Evolutionary conservation across 116 monocot genomes (phyloP), one percentile per base, ranked within the genome.

Genomic region (Cymodocea nodosa): DNA sequence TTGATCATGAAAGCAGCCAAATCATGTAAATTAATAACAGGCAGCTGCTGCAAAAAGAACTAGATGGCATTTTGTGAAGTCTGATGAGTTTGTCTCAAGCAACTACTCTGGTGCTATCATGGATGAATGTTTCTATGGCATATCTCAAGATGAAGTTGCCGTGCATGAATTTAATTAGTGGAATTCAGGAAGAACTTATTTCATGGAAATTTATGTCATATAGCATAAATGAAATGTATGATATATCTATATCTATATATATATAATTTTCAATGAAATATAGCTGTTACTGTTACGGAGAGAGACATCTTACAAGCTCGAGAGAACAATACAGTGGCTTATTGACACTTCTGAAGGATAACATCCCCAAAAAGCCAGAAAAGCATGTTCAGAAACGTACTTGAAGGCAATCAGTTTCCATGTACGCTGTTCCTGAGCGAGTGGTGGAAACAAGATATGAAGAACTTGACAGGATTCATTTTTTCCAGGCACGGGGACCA

Each of bases 361-460:
- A 84, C 56, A 82, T 98, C 17, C 92, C 91, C 30, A 81, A 92
- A 70, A 82, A 73, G 63, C 79, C 91, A 23, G 97, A 92, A 65
- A 91, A 91, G 71, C 85, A 97, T n/a, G 82, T 98, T 17, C 87
- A 92, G 53, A 98, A 89, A 73, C 52, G 92, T 6, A 89, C 80
- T 58, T 84, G 91, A 67, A 62, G 84, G 30, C 92, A 88, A 57
- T 76, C 82, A 58, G 66, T 63, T 24, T 44, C 77, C n/a, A 66
- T 73, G 4, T 98, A 91, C 70, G 56, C 67, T 56, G 74, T 86
- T 52, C 84, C 97, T 3, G 78, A 71, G 97, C 88, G 58, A 76
- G 76, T 70, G 9, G 2, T 39, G n/a, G 23, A 54, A n/a, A 52
- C n/a, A n/a, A n/a, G n/a, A n/a, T n/a, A 6, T 15, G 9, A 11